A percentile compares a stretch with the other conserved stretches of the same genome.
Evolutionary conservation across 305 asterid species (phyloP).

Genomic region (Plantago coronopus): DNA sequence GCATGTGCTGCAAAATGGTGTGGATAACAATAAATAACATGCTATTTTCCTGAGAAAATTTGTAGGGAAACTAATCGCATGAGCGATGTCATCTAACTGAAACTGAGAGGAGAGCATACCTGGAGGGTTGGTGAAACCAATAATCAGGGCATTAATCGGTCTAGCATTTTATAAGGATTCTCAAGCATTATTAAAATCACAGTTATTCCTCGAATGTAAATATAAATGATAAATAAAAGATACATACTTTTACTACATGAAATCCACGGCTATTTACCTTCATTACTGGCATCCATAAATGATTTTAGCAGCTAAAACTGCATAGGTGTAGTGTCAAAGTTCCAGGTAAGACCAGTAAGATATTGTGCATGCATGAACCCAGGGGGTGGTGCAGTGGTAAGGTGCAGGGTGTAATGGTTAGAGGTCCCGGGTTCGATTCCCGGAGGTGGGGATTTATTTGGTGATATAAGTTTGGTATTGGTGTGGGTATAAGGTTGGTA

Average conservation of each 20-base stretch:
- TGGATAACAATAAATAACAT: neutral
- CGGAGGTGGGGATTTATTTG: too few species aligned
- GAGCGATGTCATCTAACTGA: neutral
- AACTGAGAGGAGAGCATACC: neutral
- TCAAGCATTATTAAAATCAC: neutral
- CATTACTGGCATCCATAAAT: neutral
- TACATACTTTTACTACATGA: too few species aligned
- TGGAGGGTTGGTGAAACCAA: neutral
- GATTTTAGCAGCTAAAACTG: neutral
- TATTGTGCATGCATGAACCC: too few species aligned
- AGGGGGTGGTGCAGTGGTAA: too few species aligned
- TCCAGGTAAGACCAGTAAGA: neutral
- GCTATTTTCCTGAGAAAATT: neutral
- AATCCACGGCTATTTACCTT: neutral
- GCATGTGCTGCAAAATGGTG: neutral
- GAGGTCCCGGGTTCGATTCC: too few species aligned
- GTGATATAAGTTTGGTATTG: too few species aligned
- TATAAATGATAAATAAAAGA: too few species aligned
- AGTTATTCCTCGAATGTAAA: neutral
- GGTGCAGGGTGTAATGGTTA: too few species aligned
- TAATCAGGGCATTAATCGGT: neutral
- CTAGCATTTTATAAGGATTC: neutral
- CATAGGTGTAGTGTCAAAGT: neutral
- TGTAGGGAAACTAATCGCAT: neutral
- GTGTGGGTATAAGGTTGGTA: too few species aligned